Evolutionary conservation across 2,329 filamentous ascomycete species (phyloP).

Genomic region (Cytospora leucostoma): DNA sequence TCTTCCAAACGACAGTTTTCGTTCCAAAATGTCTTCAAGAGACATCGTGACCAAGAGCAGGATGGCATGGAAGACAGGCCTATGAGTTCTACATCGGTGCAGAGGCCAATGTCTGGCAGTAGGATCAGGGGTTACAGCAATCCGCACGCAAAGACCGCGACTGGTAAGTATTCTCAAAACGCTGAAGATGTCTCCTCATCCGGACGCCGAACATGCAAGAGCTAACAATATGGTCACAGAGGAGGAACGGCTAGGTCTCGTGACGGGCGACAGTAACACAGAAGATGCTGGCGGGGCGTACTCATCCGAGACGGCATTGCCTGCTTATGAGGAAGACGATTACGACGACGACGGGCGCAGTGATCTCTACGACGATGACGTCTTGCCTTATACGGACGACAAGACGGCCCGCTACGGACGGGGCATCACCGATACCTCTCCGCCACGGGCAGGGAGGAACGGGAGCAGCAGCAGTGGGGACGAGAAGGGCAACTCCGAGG

Average conservation of each 20-base stretch:
- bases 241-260: constrained; percentile 79
- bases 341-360: constrained; percentile 37
- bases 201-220: background rate
- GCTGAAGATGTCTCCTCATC: too few relatives aligned
- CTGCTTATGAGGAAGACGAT: constrained; percentile 41
- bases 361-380: constrained; percentile 34
- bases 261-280: constrained; percentile 73
- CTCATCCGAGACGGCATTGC: constrained; percentile 38
- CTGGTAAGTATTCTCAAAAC: constrained; percentile 36
- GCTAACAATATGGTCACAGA: constrained; percentile 45
- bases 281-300: constrained; percentile 31
- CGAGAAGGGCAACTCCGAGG: constrained; percentile 34
- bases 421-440: constrained; percentile 44
- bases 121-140: constrained; percentile 44
- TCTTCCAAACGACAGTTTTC: constrained; percentile 79
- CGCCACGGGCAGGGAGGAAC: constrained; percentile 28
- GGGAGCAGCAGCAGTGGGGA: constrained; percentile 31
- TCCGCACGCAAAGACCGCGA: constrained; percentile 54
- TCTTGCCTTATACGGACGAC: constrained; percentile 35
- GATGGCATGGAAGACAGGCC: constrained; percentile 29
- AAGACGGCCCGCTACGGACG: constrained; percentile 43
- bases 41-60: constrained; percentile 43
- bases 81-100: constrained; percentile 37
- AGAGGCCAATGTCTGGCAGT: constrained; percentile 37
- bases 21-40: constrained; percentile 81